Conservation (phyloP, 2,329 filamentous ascomycete genomes). For the Venturiaceae sp. region DNA sequence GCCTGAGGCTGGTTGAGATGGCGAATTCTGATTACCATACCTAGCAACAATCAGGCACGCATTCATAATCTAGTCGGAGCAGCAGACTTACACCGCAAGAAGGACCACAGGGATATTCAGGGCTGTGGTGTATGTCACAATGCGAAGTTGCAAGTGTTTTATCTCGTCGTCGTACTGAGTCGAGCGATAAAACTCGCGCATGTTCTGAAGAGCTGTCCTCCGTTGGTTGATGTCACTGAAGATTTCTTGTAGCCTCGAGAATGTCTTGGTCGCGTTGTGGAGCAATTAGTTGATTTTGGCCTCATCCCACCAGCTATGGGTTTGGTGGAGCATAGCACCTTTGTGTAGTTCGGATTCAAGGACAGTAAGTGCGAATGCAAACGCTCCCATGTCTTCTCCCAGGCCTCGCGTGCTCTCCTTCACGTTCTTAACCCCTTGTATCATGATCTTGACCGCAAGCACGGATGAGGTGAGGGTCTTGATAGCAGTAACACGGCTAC, state of each 20-base stretch:
- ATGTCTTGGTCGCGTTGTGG: background rate
- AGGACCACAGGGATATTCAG: background rate
- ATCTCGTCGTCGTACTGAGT: background rate
- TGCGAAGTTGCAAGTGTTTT: background rate
- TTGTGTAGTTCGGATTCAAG: background rate
- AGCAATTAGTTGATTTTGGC: background rate
- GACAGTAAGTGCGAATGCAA: background rate
- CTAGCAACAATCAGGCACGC: no score
- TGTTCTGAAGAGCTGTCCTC: background rate
- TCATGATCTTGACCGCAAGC: background rate
- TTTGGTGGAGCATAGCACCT: background rate
- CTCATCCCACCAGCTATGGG: background rate
- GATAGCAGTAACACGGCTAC: background rate
- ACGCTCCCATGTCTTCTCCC: background rate
- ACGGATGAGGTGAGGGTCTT: background rate
- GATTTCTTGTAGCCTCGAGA: background rate
- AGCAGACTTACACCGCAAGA: background rate
- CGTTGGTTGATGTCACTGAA: background rate
- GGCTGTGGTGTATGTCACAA: background rate
- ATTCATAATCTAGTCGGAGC: no score
- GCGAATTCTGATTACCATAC: no score
- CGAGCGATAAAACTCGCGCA: background rate
- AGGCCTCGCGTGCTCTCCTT: background rate
- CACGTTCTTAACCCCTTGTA: background rate
- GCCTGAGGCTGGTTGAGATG: no score